These are phyloP conservation scores for Chrysopogon serrulatus DNA, from an alignment of 176 grass and related monocot species.

Conservation along the genomic window DNA sequence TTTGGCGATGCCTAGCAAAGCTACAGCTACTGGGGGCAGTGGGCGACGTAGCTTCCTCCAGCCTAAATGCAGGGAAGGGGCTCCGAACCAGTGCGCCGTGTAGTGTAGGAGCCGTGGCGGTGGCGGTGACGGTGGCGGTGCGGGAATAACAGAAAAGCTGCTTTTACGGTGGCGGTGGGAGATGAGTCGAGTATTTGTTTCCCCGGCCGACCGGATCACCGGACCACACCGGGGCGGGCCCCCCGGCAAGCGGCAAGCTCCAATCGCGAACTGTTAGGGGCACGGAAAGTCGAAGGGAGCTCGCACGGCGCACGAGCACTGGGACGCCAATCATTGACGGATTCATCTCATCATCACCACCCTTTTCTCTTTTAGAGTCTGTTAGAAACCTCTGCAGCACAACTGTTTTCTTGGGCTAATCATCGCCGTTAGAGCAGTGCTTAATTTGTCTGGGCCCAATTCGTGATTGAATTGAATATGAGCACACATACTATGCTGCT, in stretches of 20 bases:
- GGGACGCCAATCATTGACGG: neutral
- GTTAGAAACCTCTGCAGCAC: neutral
- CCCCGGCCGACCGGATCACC: neutral
- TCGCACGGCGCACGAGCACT: constrained; percentile 17
- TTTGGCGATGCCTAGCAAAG: constrained; percentile 22
- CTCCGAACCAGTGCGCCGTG: neutral
- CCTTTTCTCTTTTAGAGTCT: neutral
- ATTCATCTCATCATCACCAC: neutral
- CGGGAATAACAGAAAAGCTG: constrained; percentile 21
- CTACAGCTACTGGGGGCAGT: no score
- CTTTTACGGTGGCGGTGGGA: constrained; percentile 22
- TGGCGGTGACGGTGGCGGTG: constrained; percentile 22
- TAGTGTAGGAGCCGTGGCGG: neutral
- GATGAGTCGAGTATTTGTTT: neutral
- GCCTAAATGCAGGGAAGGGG: constrained; percentile 1
- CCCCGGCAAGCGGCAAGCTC: neutral
- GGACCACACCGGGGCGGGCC: constrained; percentile 8
- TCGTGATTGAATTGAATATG: neutral
- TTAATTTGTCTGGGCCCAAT: neutral
- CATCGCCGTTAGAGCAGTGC: neutral
- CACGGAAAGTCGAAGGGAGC: neutral
- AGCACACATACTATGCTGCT: no score
- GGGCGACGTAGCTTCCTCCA: neutral
- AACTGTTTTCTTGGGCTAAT: constrained; percentile 14
- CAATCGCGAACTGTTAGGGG: constrained; percentile 11